phyloP scores from a whole-genome alignment of 768 basidiomycete species.

The Tricholoma terreum region DNA sequence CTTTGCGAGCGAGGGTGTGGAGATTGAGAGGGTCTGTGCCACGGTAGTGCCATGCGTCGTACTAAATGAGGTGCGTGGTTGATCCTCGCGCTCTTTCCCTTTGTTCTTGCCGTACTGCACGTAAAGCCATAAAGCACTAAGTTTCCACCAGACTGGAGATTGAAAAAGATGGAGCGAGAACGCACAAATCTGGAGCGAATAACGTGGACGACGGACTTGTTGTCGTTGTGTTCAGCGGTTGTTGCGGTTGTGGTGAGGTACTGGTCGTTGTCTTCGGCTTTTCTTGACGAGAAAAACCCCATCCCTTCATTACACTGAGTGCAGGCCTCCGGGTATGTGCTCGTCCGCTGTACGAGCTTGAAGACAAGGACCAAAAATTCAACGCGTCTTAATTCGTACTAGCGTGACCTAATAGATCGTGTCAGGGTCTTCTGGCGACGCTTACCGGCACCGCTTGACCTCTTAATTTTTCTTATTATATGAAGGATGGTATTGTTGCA shows the following conservation, averaged over 20 bases:
- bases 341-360: neutral
- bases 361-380: slow-evolving; percentile 1
- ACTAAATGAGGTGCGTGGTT: slow-evolving; percentile 26
- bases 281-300: slow-evolving; percentile 54
- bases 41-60: slow-evolving; percentile 28
- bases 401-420: neutral
- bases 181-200: slow-evolving; percentile 62
- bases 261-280: slow-evolving; percentile 39
- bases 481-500: too few species aligned
- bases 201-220: slow-evolving; percentile 52
- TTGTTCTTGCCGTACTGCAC: slow-evolving; percentile 55
- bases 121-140: slow-evolving; percentile 15
- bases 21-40: slow-evolving; percentile 36
- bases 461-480: too few species aligned
- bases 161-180: slow-evolving; percentile 19
- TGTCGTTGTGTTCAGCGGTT: slow-evolving; percentile 27
- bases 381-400: neutral
- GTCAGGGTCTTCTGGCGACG: too few species aligned
- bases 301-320: slow-evolving; percentile 41
- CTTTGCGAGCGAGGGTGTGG: slow-evolving; percentile 9
- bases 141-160: slow-evolving; percentile 6
- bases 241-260: slow-evolving; percentile 20
- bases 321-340: neutral
- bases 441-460: too few species aligned
- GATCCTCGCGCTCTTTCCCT: slow-evolving; percentile 51